These are phyloP conservation scores for Lentinus tigrinus DNA, from an alignment of 768 basidiomycete species.

Conservation along the genomic window DNA sequence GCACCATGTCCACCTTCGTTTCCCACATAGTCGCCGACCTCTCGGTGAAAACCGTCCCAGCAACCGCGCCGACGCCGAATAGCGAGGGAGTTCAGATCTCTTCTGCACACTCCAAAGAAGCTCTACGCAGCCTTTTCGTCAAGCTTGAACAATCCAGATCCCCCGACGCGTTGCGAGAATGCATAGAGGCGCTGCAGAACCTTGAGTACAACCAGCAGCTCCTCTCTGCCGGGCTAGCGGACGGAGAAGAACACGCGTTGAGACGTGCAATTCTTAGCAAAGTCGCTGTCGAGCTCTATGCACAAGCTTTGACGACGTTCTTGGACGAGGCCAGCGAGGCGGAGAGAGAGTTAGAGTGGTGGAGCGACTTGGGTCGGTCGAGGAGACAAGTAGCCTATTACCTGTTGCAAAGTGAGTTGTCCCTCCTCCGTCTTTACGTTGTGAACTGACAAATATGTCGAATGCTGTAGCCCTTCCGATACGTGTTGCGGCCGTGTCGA, in stretches of 20 bases:
- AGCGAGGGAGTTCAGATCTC: neutral
- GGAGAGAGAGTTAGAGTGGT: constrained; percentile 83
- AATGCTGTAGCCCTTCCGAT: constrained; percentile 42
- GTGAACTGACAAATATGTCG: neutral
- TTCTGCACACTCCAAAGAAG: constrained; percentile 27
- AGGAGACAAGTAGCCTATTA: constrained; percentile 54
- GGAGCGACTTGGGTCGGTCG: constrained; percentile 71
- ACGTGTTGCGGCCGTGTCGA: constrained; percentile 38
- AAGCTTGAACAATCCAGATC: constrained; percentile 35
- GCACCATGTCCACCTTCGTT: constrained; percentile 37
- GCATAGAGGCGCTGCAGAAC: constrained; percentile 30
- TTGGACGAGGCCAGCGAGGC: constrained; percentile 65
- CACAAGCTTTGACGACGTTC: constrained; percentile 61
- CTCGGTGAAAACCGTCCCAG: constrained; percentile 27
- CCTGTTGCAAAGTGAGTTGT: constrained; percentile 72
- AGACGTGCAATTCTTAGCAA: constrained; percentile 46
- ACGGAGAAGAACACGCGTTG: constrained; percentile 35
- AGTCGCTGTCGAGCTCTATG: constrained; percentile 58
- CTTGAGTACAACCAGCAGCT: constrained; percentile 15
- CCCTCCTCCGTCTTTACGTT: neutral
- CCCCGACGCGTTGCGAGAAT: constrained; percentile 26
- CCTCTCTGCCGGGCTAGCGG: constrained; percentile 6
- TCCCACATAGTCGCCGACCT: constrained; percentile 35
- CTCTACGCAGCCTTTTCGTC: constrained; percentile 38
- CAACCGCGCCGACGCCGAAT: neutral